These are phyloP conservation scores for Podaxis sp. DNA, from an alignment of 768 basidiomycete species.

Conservation along the genomic window DNA sequence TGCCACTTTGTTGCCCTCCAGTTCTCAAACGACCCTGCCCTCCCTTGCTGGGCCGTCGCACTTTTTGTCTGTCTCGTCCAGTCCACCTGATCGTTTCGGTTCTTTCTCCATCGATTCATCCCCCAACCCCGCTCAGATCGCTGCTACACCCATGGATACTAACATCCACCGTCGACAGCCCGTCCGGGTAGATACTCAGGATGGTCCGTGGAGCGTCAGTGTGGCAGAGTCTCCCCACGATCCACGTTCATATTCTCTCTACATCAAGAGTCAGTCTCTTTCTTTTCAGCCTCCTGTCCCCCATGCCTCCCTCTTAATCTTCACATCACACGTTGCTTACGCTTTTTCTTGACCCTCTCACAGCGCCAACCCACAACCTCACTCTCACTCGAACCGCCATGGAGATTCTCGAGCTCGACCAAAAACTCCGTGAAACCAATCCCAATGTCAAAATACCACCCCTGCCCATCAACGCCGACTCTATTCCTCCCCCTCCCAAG, in stretches of 20 bases:
- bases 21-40: too few species aligned
- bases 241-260: slow-evolving; percentile 71
- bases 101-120: too few species aligned
- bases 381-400: slow-evolving; percentile 77
- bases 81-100: too few species aligned
- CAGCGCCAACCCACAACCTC: slow-evolving; percentile 87
- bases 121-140: neutral
- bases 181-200: slow-evolving; percentile 68
- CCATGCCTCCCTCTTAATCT: neutral
- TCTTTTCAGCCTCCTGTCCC: slow-evolving; percentile 18
- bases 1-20: too few species aligned
- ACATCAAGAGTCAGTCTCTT: slow-evolving; percentile 80
- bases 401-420: slow-evolving; percentile 81
- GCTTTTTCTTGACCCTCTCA: slow-evolving; percentile 17
- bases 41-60: too few species aligned
- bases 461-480: slow-evolving; percentile 57
- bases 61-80: too few species aligned
- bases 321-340: slow-evolving; percentile 21
- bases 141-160: slow-evolving; percentile 25
- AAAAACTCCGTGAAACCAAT: slow-evolving; percentile 68
- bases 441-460: slow-evolving; percentile 55
- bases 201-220: slow-evolving; percentile 85
- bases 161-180: slow-evolving; percentile 44
- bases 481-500: slow-evolving; percentile 58
- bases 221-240: slow-evolving; percentile 85